Percentiles rank a stretch among this genome's conserved stretches.
These are phyloP conservation scores for Quercus robur DNA, from an alignment of 306 rosid genomes.

Conservation along the genomic window DNA sequence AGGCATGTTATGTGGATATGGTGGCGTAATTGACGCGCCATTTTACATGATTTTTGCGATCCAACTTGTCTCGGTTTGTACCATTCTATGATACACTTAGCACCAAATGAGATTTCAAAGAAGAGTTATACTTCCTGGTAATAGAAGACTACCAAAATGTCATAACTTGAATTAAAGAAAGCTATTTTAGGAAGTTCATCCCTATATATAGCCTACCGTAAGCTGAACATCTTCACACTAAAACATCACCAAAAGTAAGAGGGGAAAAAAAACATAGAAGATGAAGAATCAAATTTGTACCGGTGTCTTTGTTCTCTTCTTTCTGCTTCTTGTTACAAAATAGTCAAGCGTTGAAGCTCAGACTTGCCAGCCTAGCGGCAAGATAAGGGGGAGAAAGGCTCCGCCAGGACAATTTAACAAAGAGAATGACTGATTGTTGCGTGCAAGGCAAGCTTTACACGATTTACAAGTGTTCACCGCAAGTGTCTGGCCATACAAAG, in stretches of 20 bases:
- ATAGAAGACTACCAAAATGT: too few species aligned
- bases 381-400: background rate
- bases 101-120: too few species aligned
- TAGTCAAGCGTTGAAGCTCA: background rate
- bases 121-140: too few species aligned
- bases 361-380: background rate
- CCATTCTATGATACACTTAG: too few species aligned
- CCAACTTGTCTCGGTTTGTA: too few species aligned
- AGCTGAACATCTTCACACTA: background rate
- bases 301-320: background rate
- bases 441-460: background rate
- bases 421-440: constrained; percentile 9
- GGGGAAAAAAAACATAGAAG: background rate
- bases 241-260: background rate
- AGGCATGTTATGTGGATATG: too few species aligned
- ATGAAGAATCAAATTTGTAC: constrained; percentile 3
- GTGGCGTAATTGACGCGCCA: too few species aligned
- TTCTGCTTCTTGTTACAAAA: background rate
- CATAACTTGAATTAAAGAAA: too few species aligned
- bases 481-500: background rate
- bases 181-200: too few species aligned
- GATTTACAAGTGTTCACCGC: constrained; percentile 17
- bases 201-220: too few species aligned
- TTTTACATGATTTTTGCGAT: too few species aligned
- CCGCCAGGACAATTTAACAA: constrained; percentile 13